Base-by-base conservation (phyloP, 2,329 filamentous ascomycete genomes). In the Aspergillus sp. region DNA sequence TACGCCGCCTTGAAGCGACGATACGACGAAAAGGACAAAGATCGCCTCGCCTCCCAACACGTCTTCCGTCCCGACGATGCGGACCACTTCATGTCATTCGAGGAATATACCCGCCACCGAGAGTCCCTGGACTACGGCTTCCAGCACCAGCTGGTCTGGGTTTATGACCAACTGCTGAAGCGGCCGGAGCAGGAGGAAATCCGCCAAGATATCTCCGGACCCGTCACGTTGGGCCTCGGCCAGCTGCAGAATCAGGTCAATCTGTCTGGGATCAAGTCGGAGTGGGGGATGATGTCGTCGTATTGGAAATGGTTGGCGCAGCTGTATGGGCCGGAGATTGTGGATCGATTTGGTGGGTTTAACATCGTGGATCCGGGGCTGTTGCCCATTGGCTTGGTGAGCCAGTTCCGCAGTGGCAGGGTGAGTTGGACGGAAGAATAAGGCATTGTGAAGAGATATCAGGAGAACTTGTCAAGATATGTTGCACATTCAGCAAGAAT, bases 301-400 rank as follows among this genome's bases (percentile, higher is more conserved):
- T 57, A 57, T 25, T 57, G 55, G 55, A 47, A 48, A 16, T 57
- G 55, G 55, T 42, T 54, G 17, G 29, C 52, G 2, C 44, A 57
- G 42, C 43, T 57, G 1, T 54, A 57, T 17, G 55, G 55, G 13
- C 52, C 51, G 7, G 52, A 57, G 49, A 54, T 57, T 21, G 32
- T 57, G 1, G 52, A 52, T 1, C 23, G 36, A 5, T 57, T 57
- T 43, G 55, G 55, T 1, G 55, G 55, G 17, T 54, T 57, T 13
- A 57, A 52, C 34, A 45, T 57, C 10, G 55, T 57, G 5, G 55
- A 57, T 14, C 52, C 52, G 3, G 55, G 55, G 0, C n/a, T 57
- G 17, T 13, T 57, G 32, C 55, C 55, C 10, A 57, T 57, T 21
- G 55, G 55, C n/a, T 14, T 57, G 38, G 43, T 57, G 17, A 54